phyloP scores from a whole-genome alignment of 1,284 basidiomycete species.

The Sporisorium reilianum region DNA sequence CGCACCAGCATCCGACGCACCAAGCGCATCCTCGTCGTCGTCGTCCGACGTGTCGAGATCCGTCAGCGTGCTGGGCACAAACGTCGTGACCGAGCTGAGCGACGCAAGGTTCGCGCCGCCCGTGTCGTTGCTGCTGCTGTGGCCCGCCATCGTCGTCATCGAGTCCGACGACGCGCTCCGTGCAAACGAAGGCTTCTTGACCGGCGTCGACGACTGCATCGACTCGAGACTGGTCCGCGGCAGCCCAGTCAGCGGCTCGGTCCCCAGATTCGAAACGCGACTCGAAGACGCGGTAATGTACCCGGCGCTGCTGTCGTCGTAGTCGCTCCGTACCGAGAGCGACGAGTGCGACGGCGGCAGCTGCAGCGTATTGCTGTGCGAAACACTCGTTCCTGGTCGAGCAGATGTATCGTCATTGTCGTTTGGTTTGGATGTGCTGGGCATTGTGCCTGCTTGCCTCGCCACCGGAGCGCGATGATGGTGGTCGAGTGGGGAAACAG shows the following conservation, averaged over 20 bases:
- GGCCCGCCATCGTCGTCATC: not conserved
- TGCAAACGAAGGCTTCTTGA: not conserved
- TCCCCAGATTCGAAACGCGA: constrained; percentile 27
- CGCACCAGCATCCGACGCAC: not conserved
- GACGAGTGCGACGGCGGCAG: constrained; percentile 29
- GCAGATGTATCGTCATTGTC: constrained; percentile 3
- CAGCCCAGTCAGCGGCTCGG: constrained; percentile 16
- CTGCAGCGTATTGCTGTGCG: constrained; percentile 8
- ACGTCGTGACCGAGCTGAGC: constrained; percentile 42
- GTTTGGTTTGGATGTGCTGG: not conserved
- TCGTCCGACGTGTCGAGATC: constrained; percentile 17
- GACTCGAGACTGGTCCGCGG: constrained; percentile 18
- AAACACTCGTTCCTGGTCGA: not conserved
- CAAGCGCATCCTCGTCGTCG: constrained; percentile 14
- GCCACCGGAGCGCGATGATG: constrained; percentile 14
- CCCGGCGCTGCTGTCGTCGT: constrained; percentile 20
- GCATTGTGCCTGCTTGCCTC: constrained; percentile 4
- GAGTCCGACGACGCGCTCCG: constrained; percentile 18
- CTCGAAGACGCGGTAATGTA: constrained; percentile 37
- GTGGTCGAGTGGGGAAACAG: not conserved
- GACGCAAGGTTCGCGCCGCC: constrained; percentile 8
- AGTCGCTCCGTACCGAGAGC: constrained; percentile 30
- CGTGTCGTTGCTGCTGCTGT: constrained; percentile 9
- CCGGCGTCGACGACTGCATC: constrained; percentile 25
- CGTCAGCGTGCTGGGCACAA: constrained; percentile 26